A percentile compares a stretch with the other conserved stretches of the same genome.
phyloP scores from a whole-genome alignment of 176 grass and related monocot species.

The Secale cereale region DNA sequence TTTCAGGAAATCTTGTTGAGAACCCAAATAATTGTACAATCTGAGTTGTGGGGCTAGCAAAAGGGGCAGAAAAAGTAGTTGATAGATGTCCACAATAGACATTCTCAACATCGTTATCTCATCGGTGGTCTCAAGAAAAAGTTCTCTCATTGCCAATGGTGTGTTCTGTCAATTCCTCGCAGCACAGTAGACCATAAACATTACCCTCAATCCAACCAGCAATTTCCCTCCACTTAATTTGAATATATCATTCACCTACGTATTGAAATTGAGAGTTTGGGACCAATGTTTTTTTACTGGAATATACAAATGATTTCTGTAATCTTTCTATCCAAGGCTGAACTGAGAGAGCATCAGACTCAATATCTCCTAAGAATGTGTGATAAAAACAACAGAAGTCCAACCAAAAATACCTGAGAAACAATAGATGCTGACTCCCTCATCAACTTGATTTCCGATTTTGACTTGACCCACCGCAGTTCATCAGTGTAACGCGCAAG shows the following conservation, averaged over 20 bases:
- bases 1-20: background rate
- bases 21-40: conserved; percentile 5
- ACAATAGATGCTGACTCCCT: conserved; percentile 88
- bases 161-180: background rate
- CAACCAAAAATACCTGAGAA: conserved; percentile 64
- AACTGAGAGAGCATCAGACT: background rate
- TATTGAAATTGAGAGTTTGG: background rate
- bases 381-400: conserved; percentile 10
- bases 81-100: background rate
- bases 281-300: background rate
- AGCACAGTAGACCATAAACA: background rate
- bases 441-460: conserved; percentile 79
- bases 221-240: background rate
- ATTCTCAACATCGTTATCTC: conserved; percentile 8
- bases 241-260: background rate
- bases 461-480: conserved; percentile 85
- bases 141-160: background rate
- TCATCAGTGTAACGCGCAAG: conserved; percentile 65
- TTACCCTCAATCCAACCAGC: background rate
- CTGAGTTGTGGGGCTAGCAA: background rate
- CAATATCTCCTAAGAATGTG: background rate
- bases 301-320: conserved; percentile 1
- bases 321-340: conserved; percentile 2
- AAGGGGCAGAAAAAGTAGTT: background rate
- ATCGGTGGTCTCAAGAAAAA: background rate